Evolutionary conservation across 306 rosid genomes (phyloP).

Genomic region (Rubus idaeus): DNA sequence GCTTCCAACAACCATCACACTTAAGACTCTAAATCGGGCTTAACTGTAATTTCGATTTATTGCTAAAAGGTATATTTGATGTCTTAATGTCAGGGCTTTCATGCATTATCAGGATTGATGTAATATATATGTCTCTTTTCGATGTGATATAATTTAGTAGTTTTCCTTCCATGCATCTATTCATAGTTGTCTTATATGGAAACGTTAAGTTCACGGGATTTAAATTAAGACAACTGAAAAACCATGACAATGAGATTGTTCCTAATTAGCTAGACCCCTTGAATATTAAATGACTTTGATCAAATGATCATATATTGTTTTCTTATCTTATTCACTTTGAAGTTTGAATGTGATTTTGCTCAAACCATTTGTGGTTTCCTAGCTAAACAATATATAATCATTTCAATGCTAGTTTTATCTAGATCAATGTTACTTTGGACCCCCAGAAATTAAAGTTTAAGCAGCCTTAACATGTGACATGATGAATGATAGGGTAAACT

Average conservation of each 20-base stretch:
- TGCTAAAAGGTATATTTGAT: background rate
- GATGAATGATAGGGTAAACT: background rate
- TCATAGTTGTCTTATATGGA: background rate
- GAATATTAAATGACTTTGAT: background rate
- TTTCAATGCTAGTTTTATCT: background rate
- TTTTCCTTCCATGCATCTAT: background rate
- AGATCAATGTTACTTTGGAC: background rate
- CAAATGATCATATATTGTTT: background rate
- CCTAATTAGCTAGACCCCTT: background rate
- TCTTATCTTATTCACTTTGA: background rate
- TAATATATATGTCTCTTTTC: background rate
- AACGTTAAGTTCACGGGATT: slow-evolving; percentile 4
- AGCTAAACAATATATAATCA: background rate
- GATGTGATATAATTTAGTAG: background rate
- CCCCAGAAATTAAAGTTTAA: background rate
- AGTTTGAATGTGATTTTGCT: background rate
- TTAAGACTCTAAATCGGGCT: background rate
- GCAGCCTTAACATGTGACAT: background rate
- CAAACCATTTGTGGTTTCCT: background rate
- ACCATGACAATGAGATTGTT: background rate
- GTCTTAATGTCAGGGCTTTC: background rate
- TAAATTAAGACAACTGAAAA: background rate
- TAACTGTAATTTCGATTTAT: background rate
- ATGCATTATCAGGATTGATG: background rate
- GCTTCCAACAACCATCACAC: background rate